Evolutionary conservation across 129 eudicot species (phyloP).

Genomic region (Helichrysum umbraculigerum): DNA sequence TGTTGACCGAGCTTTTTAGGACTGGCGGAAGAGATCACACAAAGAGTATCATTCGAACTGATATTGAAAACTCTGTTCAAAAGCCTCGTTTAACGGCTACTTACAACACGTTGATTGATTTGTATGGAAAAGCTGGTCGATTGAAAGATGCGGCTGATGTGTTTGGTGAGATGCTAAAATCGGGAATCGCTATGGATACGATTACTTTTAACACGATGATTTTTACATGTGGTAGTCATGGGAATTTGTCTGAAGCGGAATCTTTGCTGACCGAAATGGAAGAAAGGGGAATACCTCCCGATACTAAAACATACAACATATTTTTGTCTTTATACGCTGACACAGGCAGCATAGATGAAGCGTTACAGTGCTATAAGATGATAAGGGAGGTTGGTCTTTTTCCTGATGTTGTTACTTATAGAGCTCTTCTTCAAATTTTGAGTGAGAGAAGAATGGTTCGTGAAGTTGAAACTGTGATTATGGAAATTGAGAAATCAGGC

Average conservation of each 20-base stretch:
- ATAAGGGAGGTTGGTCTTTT: conserved; percentile 72
- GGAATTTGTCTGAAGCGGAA: conserved; percentile 75
- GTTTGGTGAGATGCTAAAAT: conserved; percentile 69
- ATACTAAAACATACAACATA: conserved; percentile 77
- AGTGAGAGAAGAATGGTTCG: conserved; percentile 59
- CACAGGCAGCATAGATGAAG: conserved; percentile 55
- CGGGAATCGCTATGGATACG: conserved; percentile 65
- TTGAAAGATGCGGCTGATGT: conserved; percentile 80
- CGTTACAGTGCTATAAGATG: conserved; percentile 52
- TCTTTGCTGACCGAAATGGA: conserved; percentile 71
- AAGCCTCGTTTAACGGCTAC: conserved; percentile 64
- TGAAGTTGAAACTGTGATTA: conserved; percentile 62
- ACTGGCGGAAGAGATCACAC: conserved; percentile 60
- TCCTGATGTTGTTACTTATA: conserved; percentile 70
- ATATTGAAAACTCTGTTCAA: conserved; percentile 36
- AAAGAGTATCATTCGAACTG: conserved; percentile 14
- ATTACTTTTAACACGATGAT: conserved; percentile 83
- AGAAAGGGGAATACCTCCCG: conserved; percentile 68
- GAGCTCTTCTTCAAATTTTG: conserved; percentile 63
- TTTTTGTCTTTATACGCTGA: conserved; percentile 67
- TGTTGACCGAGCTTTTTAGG: conserved; percentile 79
- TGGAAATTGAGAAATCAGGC: conserved; percentile 60
- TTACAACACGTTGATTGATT: conserved; percentile 75
- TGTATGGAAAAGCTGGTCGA: conserved; percentile 86
- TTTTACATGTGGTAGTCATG: conserved; percentile 72